A percentile compares a stretch with the other conserved stretches of the same genome.
phyloP scores from a whole-genome alignment of 768 basidiomycete species.

The Rhodotorula paludigena region DNA sequence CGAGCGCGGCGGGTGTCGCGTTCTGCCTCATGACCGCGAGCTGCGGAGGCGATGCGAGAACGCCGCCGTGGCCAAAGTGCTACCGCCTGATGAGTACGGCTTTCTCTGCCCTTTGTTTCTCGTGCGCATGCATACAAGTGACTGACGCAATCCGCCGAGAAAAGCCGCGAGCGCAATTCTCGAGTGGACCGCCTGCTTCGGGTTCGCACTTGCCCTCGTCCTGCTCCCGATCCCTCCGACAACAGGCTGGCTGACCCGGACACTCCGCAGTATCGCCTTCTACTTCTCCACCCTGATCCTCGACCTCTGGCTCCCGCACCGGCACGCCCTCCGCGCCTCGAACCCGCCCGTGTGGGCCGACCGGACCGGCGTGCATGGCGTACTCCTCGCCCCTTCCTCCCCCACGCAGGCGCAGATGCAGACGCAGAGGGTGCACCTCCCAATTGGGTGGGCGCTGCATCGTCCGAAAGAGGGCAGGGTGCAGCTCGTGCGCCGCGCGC shows the following conservation, averaged over 20 bases:
- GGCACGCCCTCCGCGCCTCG: conserved; percentile 5
- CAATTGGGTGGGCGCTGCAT: neutral
- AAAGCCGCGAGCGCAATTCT: conserved; percentile 22
- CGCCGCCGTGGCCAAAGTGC: neutral
- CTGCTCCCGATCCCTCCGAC: too few relatives aligned
- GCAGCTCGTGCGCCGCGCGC: too few relatives aligned
- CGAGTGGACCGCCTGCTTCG: conserved; percentile 23
- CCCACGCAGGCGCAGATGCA: neutral
- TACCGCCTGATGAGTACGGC: conserved; percentile 17
- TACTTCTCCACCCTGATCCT: conserved; percentile 23
- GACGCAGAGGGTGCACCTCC: neutral
- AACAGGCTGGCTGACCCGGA: too few relatives aligned
- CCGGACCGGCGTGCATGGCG: neutral
- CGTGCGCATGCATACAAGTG: too few relatives aligned
- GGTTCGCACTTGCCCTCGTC: neutral
- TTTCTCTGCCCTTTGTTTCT: neutral
- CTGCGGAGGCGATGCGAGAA: conserved; percentile 8
- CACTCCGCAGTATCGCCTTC: neutral
- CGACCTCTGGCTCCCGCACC: conserved; percentile 28
- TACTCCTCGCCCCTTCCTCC: neutral
- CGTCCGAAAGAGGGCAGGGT: too few relatives aligned
- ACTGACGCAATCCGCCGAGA: neutral
- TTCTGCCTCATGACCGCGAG: neutral
- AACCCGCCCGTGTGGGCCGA: conserved; percentile 1
- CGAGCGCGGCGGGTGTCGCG: neutral